Percentiles rank a stretch among this genome's conserved stretches.
These are phyloP conservation scores for Microcyclosporella mali DNA, from an alignment of 2,329 filamentous ascomycete species.

Conservation along the genomic window DNA sequence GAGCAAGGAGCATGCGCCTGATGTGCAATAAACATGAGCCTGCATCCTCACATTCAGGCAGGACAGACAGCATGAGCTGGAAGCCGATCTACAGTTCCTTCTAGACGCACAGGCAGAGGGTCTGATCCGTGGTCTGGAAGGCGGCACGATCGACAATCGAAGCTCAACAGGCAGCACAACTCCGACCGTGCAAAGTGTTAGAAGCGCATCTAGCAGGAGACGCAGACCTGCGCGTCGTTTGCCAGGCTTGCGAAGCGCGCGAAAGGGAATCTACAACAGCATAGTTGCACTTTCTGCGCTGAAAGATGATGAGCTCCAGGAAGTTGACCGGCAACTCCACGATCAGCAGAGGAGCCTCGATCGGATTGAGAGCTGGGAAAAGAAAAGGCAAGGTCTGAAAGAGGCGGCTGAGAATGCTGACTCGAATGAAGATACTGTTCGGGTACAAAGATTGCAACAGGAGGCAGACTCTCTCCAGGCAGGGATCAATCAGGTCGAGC, in stretches of 20 bases:
- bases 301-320: slow-evolving; percentile 61
- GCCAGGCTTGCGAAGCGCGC: slow-evolving; percentile 54
- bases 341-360: slow-evolving; percentile 53
- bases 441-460: slow-evolving; percentile 53
- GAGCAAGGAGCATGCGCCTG: no score
- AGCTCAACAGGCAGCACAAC: slow-evolving; percentile 46
- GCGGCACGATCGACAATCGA: slow-evolving; percentile 36
- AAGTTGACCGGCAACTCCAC: slow-evolving; percentile 52
- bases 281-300: slow-evolving; percentile 60
- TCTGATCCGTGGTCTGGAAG: slow-evolving; percentile 44
- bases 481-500: slow-evolving; percentile 63
- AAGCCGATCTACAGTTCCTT: slow-evolving; percentile 52
- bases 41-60: no score
- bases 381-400: slow-evolving; percentile 51
- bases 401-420: slow-evolving; percentile 53
- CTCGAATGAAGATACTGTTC: slow-evolving; percentile 50
- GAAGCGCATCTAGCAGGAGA: slow-evolving; percentile 27
- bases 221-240: slow-evolving; percentile 50
- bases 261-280: slow-evolving; percentile 57
- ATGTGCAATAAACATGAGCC: no score
- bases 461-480: slow-evolving; percentile 81
- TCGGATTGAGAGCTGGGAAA: slow-evolving; percentile 53
- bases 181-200: slow-evolving; percentile 39
- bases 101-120: slow-evolving; percentile 58
- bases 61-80: slow-evolving; percentile 46